phyloP scores from a whole-genome alignment of 2,329 filamentous ascomycete genomes.

The Phialophora chinensis region DNA sequence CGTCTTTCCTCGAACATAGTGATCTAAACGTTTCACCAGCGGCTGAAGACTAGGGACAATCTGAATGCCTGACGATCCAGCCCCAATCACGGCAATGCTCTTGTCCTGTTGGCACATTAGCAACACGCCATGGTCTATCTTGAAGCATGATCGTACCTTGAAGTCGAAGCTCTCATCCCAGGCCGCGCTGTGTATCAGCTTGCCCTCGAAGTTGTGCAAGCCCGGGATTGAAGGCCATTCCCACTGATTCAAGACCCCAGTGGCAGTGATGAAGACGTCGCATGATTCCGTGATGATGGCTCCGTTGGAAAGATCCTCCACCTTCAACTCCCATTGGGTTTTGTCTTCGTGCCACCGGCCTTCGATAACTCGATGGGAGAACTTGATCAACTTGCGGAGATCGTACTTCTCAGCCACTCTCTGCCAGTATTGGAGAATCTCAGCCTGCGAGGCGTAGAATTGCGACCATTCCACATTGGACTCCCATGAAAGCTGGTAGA shows the following conservation, averaged over 20 bases:
- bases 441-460: slow-evolving; percentile 68
- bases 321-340: slow-evolving; percentile 61
- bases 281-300: slow-evolving; percentile 39
- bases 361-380: slow-evolving; percentile 62
- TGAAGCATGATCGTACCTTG: neutral
- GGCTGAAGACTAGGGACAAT: slow-evolving; percentile 48
- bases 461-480: slow-evolving; percentile 73
- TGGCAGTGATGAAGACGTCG: slow-evolving; percentile 63
- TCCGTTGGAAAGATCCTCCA: slow-evolving; percentile 10
- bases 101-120: slow-evolving; percentile 21
- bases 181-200: slow-evolving; percentile 48
- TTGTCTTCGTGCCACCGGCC: slow-evolving; percentile 61
- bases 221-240: slow-evolving; percentile 38
- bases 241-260: slow-evolving; percentile 61
- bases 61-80: slow-evolving; percentile 38
- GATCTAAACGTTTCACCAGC: slow-evolving; percentile 41
- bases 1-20: slow-evolving; percentile 37
- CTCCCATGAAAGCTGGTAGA: slow-evolving; percentile 40
- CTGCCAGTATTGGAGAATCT: slow-evolving; percentile 73
- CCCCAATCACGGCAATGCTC: slow-evolving; percentile 37
- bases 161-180: slow-evolving; percentile 44
- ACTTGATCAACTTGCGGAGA: slow-evolving; percentile 64
- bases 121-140: neutral
- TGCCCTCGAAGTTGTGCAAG: slow-evolving; percentile 44
- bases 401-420: slow-evolving; percentile 66